Evolutionary conservation across 352 stramenopile species (phyloP), one percentile per base, ranked within the genome.

Genomic region (Thalassiosira mediterranea): DNA sequence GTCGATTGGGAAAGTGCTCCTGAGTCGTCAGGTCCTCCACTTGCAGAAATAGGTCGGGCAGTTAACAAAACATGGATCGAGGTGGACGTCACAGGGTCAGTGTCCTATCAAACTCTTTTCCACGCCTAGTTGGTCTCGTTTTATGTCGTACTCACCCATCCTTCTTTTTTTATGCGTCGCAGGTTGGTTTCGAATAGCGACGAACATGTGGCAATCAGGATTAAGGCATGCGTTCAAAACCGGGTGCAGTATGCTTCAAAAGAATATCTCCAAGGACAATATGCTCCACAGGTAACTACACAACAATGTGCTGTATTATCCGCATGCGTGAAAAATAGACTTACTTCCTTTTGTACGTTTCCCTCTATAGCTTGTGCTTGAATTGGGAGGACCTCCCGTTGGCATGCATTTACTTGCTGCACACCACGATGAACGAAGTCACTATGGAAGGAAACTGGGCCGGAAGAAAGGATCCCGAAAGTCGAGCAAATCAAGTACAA

Each of bases 201-300:
- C 19, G 46, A 59, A 25, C 47, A 69, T 29, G 59, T 69, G 19
- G 59, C 59, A 11, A 34, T 69, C 11, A 42, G 59, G 48, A 69
- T 69, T 34, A 21, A 69, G 59, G 23, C 59, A 28, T 69, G 59
- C 26, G 17, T 69, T 4, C 57, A 58, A 47, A 69, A 69, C 34
- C 40, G 13, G 19, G 59, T 69, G 7, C 44, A 59, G 34, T 69
- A 69, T 58, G 59, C 59, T 15, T 59, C 44, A 1, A 69, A 69
- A 47, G 59, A 69, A 69, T 69, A 59, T 48, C 32, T 34, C 7
- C 42, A 69, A 58, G 59, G 59, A 2, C 40, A 52, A 48, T 69
- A 29, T 59, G 40, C 59, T 69, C 59, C 59, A 5, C 42, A 69
- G 59, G 59, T 69, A 69, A 69, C 1, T 56, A 32, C 40, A 29